phyloP scores from a whole-genome alignment of 2,329 filamentous ascomycete genomes.

The Cladosporium sp. region DNA sequence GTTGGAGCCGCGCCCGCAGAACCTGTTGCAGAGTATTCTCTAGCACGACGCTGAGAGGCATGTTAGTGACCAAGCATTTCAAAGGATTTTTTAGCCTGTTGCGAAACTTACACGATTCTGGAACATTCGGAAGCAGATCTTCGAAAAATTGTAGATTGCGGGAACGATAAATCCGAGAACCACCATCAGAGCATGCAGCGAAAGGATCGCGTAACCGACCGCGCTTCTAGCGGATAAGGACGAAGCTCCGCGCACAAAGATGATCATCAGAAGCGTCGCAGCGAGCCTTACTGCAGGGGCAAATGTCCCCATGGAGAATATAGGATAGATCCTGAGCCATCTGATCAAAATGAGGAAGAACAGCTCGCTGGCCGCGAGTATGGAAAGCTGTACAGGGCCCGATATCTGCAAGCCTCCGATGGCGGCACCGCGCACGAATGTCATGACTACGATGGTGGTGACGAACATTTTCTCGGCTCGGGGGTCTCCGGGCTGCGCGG shows the following conservation, averaged over 20 bases:
- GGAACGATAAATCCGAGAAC: not conserved
- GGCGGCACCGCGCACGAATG: slow-evolving; percentile 1
- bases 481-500: not conserved
- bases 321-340: not conserved
- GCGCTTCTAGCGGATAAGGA: not conserved
- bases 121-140: not conserved
- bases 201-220: not conserved
- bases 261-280: not conserved
- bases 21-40: too few relatives aligned
- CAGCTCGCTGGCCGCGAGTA: not conserved
- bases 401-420: slow-evolving; percentile 1
- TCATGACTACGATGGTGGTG: not conserved
- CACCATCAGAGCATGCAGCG: not conserved
- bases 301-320: not conserved
- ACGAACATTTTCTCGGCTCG: not conserved
- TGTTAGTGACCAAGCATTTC: too few relatives aligned
- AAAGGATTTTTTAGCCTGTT: too few relatives aligned
- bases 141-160: not conserved
- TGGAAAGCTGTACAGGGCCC: not conserved
- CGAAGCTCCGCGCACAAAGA: not conserved
- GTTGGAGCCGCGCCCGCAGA: too few relatives aligned
- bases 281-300: not conserved
- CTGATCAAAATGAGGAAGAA: not conserved
- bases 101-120: too few relatives aligned
- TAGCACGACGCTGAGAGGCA: too few relatives aligned